These are phyloP conservation scores for Trichopus zeylanicus DNA, from an alignment of 116 monocot species.

Conservation along the genomic window DNA sequence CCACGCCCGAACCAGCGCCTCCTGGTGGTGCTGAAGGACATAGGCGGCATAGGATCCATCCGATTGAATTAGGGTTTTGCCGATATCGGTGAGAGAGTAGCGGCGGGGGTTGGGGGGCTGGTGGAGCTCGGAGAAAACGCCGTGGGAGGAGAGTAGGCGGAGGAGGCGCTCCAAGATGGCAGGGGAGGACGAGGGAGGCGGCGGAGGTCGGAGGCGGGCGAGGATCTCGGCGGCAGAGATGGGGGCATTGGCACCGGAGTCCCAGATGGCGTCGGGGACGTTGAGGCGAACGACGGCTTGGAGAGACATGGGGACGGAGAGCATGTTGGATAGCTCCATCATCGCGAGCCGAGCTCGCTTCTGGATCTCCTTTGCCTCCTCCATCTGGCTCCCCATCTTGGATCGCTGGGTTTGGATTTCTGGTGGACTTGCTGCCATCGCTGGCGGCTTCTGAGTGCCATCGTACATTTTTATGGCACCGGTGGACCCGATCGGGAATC, in stretches of 20 bases:
- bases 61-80: conserved; percentile 36
- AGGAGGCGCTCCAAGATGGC: conserved; percentile 63
- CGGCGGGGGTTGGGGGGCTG: conserved; percentile 11
- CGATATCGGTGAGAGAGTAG: conserved; percentile 52
- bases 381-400: too few species aligned
- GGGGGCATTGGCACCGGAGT: conserved; percentile 40
- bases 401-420: too few species aligned
- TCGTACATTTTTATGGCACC: too few species aligned
- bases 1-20: conserved; percentile 67
- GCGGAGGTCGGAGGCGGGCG: conserved; percentile 16
- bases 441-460: too few species aligned
- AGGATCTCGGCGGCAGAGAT: conserved; percentile 58
- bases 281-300: conserved; percentile 64
- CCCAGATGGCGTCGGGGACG: conserved; percentile 53
- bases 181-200: conserved; percentile 24
- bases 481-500: too few species aligned
- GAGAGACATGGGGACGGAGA: conserved; percentile 79
- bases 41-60: conserved; percentile 48
- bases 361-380: neutral
- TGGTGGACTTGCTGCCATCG: too few species aligned
- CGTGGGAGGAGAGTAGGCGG: conserved; percentile 66
- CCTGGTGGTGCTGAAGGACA: conserved; percentile 87
- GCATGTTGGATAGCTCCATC: conserved; percentile 75
- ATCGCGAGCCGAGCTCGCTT: conserved; percentile 44
- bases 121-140: conserved; percentile 51